These are phyloP conservation scores for Quercus ilex DNA, from an alignment of 306 rosid species.

Conservation along the genomic window DNA sequence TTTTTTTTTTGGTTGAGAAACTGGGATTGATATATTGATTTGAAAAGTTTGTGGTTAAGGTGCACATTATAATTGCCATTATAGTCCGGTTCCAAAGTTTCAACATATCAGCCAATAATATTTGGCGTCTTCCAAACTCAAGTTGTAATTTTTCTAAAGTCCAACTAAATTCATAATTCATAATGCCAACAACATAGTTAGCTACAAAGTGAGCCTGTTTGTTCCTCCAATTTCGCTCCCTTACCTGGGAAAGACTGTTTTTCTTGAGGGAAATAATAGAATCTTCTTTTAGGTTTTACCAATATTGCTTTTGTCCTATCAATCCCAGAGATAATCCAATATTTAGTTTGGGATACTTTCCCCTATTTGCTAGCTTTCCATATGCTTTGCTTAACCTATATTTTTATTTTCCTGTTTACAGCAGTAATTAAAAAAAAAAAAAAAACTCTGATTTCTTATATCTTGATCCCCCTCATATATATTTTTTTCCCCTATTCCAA, in stretches of 20 bases:
- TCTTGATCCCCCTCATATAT: no score
- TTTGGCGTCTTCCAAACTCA: not conserved
- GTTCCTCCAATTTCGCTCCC: not conserved
- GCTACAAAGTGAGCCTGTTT: not conserved
- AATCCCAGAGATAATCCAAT: not conserved
- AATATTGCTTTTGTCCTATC: not conserved
- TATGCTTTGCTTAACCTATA: not conserved
- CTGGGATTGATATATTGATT: no score
- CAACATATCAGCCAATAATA: not conserved
- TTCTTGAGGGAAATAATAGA: not conserved
- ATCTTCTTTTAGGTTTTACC: not conserved
- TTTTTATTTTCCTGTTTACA: not conserved
- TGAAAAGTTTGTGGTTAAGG: no score
- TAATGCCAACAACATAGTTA: not conserved
- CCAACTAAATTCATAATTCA: not conserved
- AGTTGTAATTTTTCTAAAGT: not conserved
- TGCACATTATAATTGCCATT: no score
- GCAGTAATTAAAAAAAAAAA: not conserved
- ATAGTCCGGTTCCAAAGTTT: no score
- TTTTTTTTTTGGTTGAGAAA: no score
- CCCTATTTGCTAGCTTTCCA: not conserved
- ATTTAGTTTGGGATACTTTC: not conserved
- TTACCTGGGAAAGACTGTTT: not conserved
- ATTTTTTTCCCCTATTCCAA: no score
- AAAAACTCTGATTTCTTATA: no score